A percentile compares a stretch with the other conserved stretches of the same genome.
Conservation (phyloP, 2,329 filamentous ascomycete genomes). For the Thielaviopsis punctulata region DNA sequence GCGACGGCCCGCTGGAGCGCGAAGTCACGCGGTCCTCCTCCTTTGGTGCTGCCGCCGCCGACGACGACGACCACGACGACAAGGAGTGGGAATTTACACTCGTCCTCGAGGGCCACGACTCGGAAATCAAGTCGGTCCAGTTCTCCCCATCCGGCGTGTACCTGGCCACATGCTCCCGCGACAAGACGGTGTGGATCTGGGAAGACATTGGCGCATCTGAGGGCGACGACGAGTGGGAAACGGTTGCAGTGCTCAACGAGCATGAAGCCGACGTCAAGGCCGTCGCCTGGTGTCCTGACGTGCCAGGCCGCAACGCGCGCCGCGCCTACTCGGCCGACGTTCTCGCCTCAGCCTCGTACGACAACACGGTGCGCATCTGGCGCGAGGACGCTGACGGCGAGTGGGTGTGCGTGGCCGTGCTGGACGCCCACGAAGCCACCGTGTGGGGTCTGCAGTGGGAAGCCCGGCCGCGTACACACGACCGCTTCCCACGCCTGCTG, state of each 20-base stretch:
- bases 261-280: conserved; percentile 92
- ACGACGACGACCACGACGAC: conserved; percentile 38
- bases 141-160: conserved; percentile 61
- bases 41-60: conserved; percentile 17
- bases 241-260: conserved; percentile 82
- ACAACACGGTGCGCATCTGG: conserved; percentile 80
- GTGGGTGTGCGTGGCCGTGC: conserved; percentile 74
- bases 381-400: conserved; percentile 75
- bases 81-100: conserved; percentile 89
- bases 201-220: conserved; percentile 62
- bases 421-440: conserved; percentile 68
- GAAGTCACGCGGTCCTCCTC: conserved; percentile 14
- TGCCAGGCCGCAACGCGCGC: conserved; percentile 28
- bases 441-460: conserved; percentile 80
- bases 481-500: conserved; percentile 44
- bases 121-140: conserved; percentile 68
- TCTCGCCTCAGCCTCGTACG: conserved; percentile 82
- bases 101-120: conserved; percentile 86
- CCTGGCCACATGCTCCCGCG: conserved; percentile 76
- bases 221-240: conserved; percentile 91
- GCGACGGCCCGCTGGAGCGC: conserved; percentile 12
- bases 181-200: conserved; percentile 98
- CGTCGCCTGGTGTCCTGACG: conserved; percentile 75
- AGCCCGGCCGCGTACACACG: conserved; percentile 23
- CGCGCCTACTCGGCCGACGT: conserved; percentile 46